A percentile compares a stretch with the other conserved stretches of the same genome.
These are phyloP conservation scores for Blastobotrys terrestris DNA, from an alignment of 805 yeast genomes.

Conservation along the genomic window DNA sequence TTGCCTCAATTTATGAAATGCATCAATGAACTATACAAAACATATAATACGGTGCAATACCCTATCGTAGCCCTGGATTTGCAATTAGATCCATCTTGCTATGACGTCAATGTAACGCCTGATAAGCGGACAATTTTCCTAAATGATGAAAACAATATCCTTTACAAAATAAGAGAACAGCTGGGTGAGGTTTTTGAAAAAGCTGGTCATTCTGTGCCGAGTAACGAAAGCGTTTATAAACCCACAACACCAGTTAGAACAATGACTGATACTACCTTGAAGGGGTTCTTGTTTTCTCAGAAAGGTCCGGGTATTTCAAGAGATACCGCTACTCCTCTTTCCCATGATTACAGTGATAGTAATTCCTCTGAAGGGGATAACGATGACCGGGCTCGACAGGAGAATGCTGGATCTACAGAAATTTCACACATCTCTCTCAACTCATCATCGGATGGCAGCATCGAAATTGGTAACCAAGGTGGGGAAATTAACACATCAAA, in stretches of 20 bases:
- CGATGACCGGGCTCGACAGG: too few relatives aligned
- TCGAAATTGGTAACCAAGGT: not conserved
- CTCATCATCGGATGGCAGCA: not conserved
- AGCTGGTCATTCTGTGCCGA: not conserved
- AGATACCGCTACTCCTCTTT: too few relatives aligned
- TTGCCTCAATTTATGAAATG: conserved; percentile 50
- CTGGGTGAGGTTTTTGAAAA: conserved; percentile 1
- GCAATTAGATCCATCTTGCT: conserved; percentile 37
- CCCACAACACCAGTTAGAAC: not conserved
- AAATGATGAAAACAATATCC: conserved; percentile 56
- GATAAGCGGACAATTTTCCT: conserved; percentile 73
- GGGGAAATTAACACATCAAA: not conserved
- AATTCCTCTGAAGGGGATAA: too few relatives aligned
- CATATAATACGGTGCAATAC: conserved; percentile 62
- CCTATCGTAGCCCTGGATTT: conserved; percentile 68
- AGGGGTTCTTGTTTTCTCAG: not conserved
- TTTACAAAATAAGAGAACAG: conserved; percentile 43
- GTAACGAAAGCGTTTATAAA: not conserved
- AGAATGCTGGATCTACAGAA: too few relatives aligned
- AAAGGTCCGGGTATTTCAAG: not conserved
- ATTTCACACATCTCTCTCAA: not conserved
- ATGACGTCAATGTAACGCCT: conserved; percentile 88
- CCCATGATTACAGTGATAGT: too few relatives aligned
- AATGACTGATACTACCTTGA: not conserved
- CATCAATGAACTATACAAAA: conserved; percentile 67